Evolutionary conservation across 1,284 basidiomycete genomes (phyloP).

Genomic region (Sphaerobolus stellatus): DNA sequence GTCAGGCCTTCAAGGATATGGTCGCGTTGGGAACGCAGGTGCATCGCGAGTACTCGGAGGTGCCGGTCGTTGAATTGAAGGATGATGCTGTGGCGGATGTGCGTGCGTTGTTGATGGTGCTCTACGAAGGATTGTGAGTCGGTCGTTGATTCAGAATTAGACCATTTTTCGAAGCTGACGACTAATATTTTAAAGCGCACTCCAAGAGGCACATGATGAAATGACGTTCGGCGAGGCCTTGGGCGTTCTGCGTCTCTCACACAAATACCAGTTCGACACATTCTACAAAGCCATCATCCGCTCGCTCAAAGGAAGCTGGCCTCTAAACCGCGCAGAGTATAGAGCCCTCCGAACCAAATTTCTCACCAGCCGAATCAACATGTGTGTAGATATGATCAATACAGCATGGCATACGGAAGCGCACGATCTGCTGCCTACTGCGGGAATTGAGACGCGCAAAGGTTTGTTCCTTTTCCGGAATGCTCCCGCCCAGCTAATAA

Average conservation of each 20-base stretch:
- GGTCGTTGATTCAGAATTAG: neutral
- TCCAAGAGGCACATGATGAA: too few relatives aligned
- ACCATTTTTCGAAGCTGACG: neutral
- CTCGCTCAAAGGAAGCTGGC: neutral
- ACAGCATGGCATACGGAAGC: neutral
- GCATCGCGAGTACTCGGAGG: neutral
- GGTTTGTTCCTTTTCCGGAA: too few relatives aligned
- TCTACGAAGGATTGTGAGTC: conserved; percentile 6
- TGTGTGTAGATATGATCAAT: neutral
- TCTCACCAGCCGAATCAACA: neutral
- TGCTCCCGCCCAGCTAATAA: too few relatives aligned
- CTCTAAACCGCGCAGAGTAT: conserved; percentile 2
- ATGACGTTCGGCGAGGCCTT: neutral
- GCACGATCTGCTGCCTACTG: conserved; percentile 1
- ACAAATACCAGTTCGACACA: conserved; percentile 3
- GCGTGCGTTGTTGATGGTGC: neutral
- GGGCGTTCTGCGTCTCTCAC: neutral
- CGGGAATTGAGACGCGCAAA: neutral
- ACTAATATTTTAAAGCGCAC: too few relatives aligned
- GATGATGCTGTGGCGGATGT: conserved; percentile 3
- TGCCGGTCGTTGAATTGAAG: neutral
- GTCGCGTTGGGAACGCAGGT: neutral
- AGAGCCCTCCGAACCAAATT: neutral
- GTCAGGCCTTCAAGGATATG: neutral
- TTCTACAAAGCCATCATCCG: neutral